These are phyloP conservation scores for Starmerella tilneyi DNA, from an alignment of 805 yeast genomes.

Conservation along the genomic window DNA sequence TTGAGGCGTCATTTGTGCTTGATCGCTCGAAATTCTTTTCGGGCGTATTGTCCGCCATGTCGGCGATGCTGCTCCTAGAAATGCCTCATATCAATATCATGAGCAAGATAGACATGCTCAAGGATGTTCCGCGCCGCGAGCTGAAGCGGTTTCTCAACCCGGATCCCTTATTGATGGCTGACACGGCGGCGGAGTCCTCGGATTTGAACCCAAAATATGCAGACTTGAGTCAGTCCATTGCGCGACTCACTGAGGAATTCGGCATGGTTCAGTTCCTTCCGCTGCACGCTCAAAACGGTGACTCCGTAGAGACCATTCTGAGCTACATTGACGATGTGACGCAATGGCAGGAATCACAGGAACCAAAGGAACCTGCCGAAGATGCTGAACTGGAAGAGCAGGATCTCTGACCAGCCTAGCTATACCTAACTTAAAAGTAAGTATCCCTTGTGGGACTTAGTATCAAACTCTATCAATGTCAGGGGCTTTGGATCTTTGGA, in stretches of 20 bases:
- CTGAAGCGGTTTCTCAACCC: constrained; percentile 81
- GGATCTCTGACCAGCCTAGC: constrained; percentile 11
- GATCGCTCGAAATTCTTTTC: constrained; percentile 88
- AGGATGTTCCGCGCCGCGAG: constrained; percentile 63
- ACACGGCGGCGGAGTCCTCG: constrained; percentile 35
- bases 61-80: constrained; percentile 92
- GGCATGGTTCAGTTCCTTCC: constrained; percentile 98
- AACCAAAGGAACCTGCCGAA: constrained; percentile 91
- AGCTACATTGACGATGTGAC: constrained; percentile 94
- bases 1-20: constrained; percentile 89
- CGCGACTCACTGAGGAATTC: constrained; percentile 86
- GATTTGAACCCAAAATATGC: constrained; percentile 54
- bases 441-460: too few relatives aligned
- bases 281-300: constrained; percentile 65
- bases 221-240: constrained; percentile 67
- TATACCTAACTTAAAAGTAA: too few relatives aligned
- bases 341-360: constrained; percentile 95
- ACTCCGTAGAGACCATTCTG: constrained; percentile 67
- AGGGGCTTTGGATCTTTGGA: too few relatives aligned
- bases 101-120: constrained; percentile 76
- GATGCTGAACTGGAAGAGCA: constrained; percentile 17
- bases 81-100: constrained; percentile 88
- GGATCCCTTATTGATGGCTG: constrained; percentile 66
- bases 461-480: too few relatives aligned
- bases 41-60: constrained; percentile 94